These are phyloP conservation scores for Mrakia hoshinonis DNA, from an alignment of 768 basidiomycete species.

Conservation along the genomic window DNA sequence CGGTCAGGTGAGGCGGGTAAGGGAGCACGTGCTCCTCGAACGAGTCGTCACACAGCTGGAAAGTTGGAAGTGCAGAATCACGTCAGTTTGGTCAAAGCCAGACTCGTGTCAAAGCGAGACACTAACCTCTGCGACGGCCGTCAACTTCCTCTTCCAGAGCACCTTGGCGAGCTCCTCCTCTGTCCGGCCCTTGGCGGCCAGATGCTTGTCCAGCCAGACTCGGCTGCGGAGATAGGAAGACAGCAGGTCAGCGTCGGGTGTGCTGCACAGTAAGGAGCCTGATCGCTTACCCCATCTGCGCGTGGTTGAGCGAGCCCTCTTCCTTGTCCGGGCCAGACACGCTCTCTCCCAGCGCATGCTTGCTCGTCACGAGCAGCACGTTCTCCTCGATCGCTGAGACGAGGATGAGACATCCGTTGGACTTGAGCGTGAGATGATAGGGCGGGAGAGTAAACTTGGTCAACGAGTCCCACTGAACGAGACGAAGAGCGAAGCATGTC, in stretches of 20 bases:
- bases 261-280: not conserved
- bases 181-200: constrained; percentile 53
- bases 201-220: constrained; percentile 65
- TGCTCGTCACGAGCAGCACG: constrained; percentile 77
- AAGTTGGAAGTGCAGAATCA: not conserved
- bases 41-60: constrained; percentile 89
- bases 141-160: constrained; percentile 76
- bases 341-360: constrained; percentile 68
- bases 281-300: constrained; percentile 16
- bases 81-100: not conserved
- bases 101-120: not conserved
- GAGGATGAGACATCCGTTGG: constrained; percentile 95
- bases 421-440: constrained; percentile 81
- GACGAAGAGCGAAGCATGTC: not conserved
- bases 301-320: constrained; percentile 11
- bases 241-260: not conserved
- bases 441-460: constrained; percentile 61
- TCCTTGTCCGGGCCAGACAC: constrained; percentile 14
- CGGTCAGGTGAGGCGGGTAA: constrained; percentile 71
- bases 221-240: not conserved
- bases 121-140: constrained; percentile 80
- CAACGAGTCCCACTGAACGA: constrained; percentile 63
- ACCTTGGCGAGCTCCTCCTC: constrained; percentile 63
- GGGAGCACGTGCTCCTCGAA: constrained; percentile 95
- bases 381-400: constrained; percentile 69